Conservation (phyloP, 2,329 filamentous ascomycete species). For the Lachnellula occidentalis region DNA sequence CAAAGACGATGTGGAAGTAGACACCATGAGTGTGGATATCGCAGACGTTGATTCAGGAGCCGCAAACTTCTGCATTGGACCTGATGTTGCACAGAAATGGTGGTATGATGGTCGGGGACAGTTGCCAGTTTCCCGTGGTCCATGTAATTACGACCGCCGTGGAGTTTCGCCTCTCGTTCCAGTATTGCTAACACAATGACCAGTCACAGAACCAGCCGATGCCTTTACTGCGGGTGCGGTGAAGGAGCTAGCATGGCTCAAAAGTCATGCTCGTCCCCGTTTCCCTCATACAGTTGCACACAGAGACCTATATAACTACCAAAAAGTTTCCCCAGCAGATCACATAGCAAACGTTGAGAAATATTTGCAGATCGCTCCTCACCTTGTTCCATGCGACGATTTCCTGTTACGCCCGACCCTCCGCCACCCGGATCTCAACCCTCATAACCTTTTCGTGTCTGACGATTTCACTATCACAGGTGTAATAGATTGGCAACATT, state of each 20-base stretch:
- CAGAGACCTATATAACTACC: background rate
- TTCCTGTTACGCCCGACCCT: constrained; percentile 6
- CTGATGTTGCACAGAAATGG: constrained; percentile 3
- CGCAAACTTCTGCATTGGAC: background rate
- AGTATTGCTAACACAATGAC: background rate
- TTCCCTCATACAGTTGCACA: constrained; percentile 1
- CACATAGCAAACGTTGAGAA: constrained; percentile 5
- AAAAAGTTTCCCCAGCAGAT: constrained; percentile 4
- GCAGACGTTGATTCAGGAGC: background rate
- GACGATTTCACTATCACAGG: constrained; percentile 30
- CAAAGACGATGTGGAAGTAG: background rate
- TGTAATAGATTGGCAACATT: constrained; percentile 40
- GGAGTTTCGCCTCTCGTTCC: background rate
- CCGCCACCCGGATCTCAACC: constrained; percentile 12
- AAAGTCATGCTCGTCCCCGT: constrained; percentile 4
- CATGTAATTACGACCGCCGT: constrained; percentile 1
- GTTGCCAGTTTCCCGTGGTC: background rate
- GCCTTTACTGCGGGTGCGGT: constrained; percentile 2
- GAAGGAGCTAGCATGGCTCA: constrained; percentile 4
- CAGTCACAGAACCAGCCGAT: background rate
- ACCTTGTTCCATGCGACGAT: background rate
- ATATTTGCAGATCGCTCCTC: constrained; percentile 5
- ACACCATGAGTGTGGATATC: background rate
- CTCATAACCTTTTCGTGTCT: constrained; percentile 29
- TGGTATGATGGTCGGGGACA: constrained; percentile 2